Conservation (phyloP, 805 yeast species). For the Starmerella bacillaris region DNA sequence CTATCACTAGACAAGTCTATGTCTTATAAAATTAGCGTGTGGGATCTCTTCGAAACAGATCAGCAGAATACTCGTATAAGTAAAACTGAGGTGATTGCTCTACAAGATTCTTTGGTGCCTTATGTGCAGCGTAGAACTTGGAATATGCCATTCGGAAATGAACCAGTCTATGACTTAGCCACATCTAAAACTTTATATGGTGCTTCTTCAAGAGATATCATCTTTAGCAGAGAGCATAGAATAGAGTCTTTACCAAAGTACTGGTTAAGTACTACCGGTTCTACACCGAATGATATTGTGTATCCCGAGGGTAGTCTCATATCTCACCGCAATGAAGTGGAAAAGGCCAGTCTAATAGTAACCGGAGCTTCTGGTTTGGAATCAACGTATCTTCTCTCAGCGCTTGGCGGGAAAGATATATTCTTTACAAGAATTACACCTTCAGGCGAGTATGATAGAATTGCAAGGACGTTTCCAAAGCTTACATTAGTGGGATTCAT, state of each 20-base stretch:
- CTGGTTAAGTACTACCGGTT: constrained; percentile 50
- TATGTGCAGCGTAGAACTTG: constrained; percentile 39
- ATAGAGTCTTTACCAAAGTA: constrained; percentile 53
- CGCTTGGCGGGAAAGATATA: constrained; percentile 48
- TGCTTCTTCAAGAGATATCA: constrained; percentile 46
- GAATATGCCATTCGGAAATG: constrained; percentile 33
- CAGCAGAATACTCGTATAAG: constrained; percentile 31
- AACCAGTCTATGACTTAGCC: constrained; percentile 32
- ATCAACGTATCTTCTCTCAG: constrained; percentile 52
- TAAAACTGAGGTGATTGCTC: constrained; percentile 21
- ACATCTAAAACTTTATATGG: constrained; percentile 46
- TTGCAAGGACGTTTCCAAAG: constrained; percentile 51
- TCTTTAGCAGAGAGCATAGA: constrained; percentile 42
- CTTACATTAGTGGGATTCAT: constrained; percentile 45
- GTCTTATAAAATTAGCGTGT: constrained; percentile 42
- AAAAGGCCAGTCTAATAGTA: constrained; percentile 23
- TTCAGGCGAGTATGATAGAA: constrained; percentile 63
- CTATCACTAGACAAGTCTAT: constrained; percentile 32
- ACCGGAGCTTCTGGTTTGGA: constrained; percentile 53
- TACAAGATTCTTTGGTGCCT: constrained; percentile 27
- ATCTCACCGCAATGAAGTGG: constrained; percentile 33
- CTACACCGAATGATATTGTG: constrained; percentile 29
- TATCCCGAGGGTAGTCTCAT: constrained; percentile 36
- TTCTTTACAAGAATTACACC: constrained; percentile 69
- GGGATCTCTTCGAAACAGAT: constrained; percentile 62